Percentiles rank a stretch among this genome's conserved stretches.
phyloP scores from a whole-genome alignment of 371 early-diverging fungal species.

The Mucor racemosus region DNA sequence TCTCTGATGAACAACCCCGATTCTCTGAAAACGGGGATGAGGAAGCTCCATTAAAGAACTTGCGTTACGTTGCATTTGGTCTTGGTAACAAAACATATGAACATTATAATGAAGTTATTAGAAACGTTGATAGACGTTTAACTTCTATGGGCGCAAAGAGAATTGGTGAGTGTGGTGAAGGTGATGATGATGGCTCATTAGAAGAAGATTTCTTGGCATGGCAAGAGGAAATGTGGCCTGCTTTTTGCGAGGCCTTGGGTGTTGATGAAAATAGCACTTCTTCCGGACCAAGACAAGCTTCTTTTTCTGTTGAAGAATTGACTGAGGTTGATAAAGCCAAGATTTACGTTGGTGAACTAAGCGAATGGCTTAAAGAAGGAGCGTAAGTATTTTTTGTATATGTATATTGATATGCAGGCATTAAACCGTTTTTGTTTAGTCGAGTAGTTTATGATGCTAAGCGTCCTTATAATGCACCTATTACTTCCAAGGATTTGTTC shows the following conservation, averaged over 20 bases:
- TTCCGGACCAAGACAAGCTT: constrained; percentile 46
- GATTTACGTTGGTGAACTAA: constrained; percentile 67
- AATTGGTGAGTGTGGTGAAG: constrained; percentile 88
- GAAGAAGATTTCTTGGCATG: constrained; percentile 96
- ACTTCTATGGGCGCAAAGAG: constrained; percentile 73
- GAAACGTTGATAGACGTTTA: constrained; percentile 71
- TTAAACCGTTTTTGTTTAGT: constrained; percentile 22
- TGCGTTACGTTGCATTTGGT: constrained; percentile 89
- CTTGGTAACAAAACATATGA: constrained; percentile 98
- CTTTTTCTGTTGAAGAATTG: constrained; percentile 52
- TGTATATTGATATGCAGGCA: not conserved
- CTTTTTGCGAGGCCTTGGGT: constrained; percentile 75
- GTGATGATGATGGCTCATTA: constrained; percentile 94
- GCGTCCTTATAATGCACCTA: constrained; percentile 76
- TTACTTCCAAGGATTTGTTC: constrained; percentile 73
- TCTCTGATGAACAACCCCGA: constrained; percentile 70
- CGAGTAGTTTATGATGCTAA: constrained; percentile 71
- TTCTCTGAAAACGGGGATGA: constrained; percentile 59
- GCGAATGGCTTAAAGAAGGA: constrained; percentile 38
- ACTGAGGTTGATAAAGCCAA: constrained; percentile 38
- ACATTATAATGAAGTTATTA: constrained; percentile 86
- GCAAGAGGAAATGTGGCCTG: constrained; percentile 86
- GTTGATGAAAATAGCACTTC: constrained; percentile 59
- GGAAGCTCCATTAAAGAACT: constrained; percentile 59
- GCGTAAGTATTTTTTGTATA: constrained; percentile 20